Evolutionary conservation across 106 monocot genomes (phyloP).

Genomic region (Ottelia alismoides): DNA sequence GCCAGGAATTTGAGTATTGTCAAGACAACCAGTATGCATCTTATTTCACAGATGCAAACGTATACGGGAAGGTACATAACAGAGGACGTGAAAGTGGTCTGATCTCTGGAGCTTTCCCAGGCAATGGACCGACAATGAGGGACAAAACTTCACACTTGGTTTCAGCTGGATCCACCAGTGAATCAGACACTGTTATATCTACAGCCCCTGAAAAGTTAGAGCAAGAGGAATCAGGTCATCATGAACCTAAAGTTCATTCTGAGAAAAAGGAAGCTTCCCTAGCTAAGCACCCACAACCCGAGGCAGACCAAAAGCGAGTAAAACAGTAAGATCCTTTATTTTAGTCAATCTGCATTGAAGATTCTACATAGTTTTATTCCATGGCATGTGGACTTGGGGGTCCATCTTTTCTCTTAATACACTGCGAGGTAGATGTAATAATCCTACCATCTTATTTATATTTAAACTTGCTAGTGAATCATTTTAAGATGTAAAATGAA

Average conservation of each 20-base stretch:
- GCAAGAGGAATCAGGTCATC: conserved; percentile 10
- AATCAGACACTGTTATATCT: conserved; percentile 12
- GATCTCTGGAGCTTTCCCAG: conserved; percentile 15
- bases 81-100: conserved; percentile 26
- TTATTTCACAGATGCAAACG: conserved; percentile 13
- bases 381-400: too few relatives aligned
- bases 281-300: conserved; percentile 26
- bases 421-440: too few relatives aligned
- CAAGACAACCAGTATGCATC: conserved; percentile 12
- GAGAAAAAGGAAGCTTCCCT: conserved; percentile 25
- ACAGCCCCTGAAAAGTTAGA: conserved; percentile 15
- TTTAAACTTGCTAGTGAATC: too few relatives aligned
- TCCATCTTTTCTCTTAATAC: too few relatives aligned
- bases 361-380: too few relatives aligned
- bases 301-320: conserved; percentile 47
- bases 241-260: conserved; percentile 13
- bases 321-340: conserved; percentile 57
- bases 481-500: too few relatives aligned
- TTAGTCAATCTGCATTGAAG: too few relatives aligned
- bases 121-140: conserved; percentile 10
- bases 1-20: conserved; percentile 19
- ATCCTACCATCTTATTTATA: too few relatives aligned
- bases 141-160: conserved; percentile 16
- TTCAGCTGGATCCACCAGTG: conserved; percentile 12
- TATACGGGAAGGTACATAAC: conserved; percentile 19